Conservation (phyloP, 176 grass and related monocot genomes). For the Bothriochloa decipiens region DNA sequence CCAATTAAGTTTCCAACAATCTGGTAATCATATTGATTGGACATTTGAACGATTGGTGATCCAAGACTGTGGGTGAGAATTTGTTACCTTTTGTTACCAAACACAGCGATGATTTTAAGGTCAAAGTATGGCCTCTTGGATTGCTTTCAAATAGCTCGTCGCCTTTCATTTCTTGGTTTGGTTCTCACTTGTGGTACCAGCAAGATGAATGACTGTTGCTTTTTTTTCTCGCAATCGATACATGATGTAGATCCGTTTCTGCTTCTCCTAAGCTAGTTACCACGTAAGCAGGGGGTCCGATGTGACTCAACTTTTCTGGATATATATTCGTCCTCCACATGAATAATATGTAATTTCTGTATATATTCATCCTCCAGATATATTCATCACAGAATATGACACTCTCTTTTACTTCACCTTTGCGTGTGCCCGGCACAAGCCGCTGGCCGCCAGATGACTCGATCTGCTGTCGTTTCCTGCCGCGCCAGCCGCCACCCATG, state of each 20-base stretch:
- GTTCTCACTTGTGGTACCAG: too few species aligned
- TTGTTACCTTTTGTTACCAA: not conserved
- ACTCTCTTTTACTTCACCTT: not conserved
- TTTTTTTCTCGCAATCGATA: too few species aligned
- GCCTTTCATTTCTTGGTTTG: too few species aligned
- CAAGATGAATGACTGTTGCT: too few species aligned
- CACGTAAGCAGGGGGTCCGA: too few species aligned
- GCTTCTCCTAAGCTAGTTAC: too few species aligned
- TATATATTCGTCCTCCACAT: too few species aligned
- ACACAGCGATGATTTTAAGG: not conserved
- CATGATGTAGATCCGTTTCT: too few species aligned
- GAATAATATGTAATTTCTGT: too few species aligned
- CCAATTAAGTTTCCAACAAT: not conserved
- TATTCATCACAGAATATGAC: not conserved
- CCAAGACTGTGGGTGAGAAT: not conserved
- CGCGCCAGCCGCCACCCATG: not conserved
- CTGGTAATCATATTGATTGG: not conserved
- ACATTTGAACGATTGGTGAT: not conserved
- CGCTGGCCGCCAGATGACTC: not conserved
- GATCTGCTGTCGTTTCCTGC: not conserved
- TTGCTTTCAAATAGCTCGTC: too few species aligned
- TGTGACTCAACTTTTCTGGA: too few species aligned
- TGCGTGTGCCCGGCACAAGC: conserved; percentile 47
- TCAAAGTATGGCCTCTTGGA: too few species aligned
- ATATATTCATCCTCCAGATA: not conserved